A percentile compares a stretch with the other conserved stretches of the same genome.
phyloP scores from a whole-genome alignment of 2,329 filamentous ascomycete genomes.

The Fusarium robinianum region DNA sequence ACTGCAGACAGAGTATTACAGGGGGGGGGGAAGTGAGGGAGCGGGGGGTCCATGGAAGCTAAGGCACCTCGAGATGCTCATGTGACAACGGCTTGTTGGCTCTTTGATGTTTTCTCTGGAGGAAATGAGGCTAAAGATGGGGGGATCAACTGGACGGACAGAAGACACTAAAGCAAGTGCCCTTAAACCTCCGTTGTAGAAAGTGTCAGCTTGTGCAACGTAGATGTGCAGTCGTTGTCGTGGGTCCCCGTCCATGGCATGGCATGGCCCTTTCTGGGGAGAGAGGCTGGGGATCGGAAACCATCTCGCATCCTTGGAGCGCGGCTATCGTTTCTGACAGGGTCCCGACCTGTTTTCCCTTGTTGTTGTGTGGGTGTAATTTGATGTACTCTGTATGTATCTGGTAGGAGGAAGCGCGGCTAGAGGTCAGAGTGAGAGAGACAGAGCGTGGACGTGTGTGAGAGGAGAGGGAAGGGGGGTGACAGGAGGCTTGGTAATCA shows the following conservation, averaged over 20 bases:
- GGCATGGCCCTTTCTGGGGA: constrained; percentile 3
- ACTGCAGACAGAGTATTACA: too few relatives aligned
- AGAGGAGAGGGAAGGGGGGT: background rate
- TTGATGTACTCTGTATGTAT: too few relatives aligned
- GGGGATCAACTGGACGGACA: too few relatives aligned
- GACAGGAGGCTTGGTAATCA: constrained; percentile 10
- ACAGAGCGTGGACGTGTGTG: too few relatives aligned
- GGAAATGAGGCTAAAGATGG: constrained; percentile 4
- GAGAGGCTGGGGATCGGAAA: constrained; percentile 15
- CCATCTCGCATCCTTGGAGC: constrained; percentile 15
- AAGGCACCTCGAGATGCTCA: background rate
- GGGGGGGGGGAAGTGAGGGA: too few relatives aligned
- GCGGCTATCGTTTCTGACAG: constrained; percentile 6
- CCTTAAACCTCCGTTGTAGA: background rate
- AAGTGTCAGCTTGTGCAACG: constrained; percentile 1
- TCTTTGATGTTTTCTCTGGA: background rate
- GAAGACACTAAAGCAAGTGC: too few relatives aligned
- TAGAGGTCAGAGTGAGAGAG: too few relatives aligned
- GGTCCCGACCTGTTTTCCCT: too few relatives aligned
- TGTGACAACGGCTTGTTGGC: constrained; percentile 1
- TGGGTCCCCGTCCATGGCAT: background rate
- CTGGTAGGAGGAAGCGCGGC: too few relatives aligned
- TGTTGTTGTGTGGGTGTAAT: too few relatives aligned
- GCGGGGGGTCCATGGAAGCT: background rate
- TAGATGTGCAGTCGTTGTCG: background rate